A percentile compares a stretch with the other conserved stretches of the same genome.
phyloP scores from a whole-genome alignment of 2,329 filamentous ascomycete genomes.

The Aspergillus caelatus region DNA sequence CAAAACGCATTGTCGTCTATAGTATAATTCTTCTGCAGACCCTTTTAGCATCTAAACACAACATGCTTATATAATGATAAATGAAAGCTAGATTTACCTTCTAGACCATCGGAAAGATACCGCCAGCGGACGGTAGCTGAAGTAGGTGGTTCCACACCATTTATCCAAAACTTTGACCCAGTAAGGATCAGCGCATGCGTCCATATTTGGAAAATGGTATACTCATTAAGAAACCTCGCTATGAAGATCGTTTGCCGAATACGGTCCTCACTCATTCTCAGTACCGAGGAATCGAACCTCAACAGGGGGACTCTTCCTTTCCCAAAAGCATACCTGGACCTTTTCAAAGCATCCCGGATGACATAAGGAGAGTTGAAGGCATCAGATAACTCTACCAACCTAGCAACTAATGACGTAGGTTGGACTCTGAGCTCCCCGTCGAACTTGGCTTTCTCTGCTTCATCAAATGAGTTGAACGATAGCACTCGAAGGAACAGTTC shows the following conservation, averaged over 20 bases:
- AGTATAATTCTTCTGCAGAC: slow-evolving; percentile 44
- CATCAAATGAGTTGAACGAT: slow-evolving; percentile 30
- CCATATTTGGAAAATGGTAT: slow-evolving; percentile 29
- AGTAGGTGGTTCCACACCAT: slow-evolving; percentile 30
- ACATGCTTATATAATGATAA: neutral
- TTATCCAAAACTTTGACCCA: slow-evolving; percentile 42
- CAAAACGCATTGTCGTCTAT: slow-evolving; percentile 43
- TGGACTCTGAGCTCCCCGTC: slow-evolving; percentile 29
- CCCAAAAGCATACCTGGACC: slow-evolving; percentile 33
- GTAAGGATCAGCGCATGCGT: slow-evolving; percentile 39
- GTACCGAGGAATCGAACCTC: slow-evolving; percentile 28
- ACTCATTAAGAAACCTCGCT: slow-evolving; percentile 35
- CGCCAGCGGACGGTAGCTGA: slow-evolving; percentile 35
- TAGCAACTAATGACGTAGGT: slow-evolving; percentile 35
- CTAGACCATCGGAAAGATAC: slow-evolving; percentile 40
- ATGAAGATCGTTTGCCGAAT: slow-evolving; percentile 44
- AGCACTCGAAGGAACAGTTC: slow-evolving; percentile 38
- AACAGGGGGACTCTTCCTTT: slow-evolving; percentile 29
- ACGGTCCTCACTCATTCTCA: slow-evolving; percentile 41
- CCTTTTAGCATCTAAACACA: slow-evolving; percentile 7
- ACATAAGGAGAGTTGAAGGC: slow-evolving; percentile 36
- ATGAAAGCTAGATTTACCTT: slow-evolving; percentile 35
- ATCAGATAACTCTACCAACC: slow-evolving; percentile 37
- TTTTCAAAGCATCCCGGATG: slow-evolving; percentile 27
- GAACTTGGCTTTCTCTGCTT: slow-evolving; percentile 23